Evolutionary conservation across 2,329 filamentous ascomycete species (phyloP), one percentile per base, ranked within the genome.

Genomic region (Arthrobotrys conoides): DNA sequence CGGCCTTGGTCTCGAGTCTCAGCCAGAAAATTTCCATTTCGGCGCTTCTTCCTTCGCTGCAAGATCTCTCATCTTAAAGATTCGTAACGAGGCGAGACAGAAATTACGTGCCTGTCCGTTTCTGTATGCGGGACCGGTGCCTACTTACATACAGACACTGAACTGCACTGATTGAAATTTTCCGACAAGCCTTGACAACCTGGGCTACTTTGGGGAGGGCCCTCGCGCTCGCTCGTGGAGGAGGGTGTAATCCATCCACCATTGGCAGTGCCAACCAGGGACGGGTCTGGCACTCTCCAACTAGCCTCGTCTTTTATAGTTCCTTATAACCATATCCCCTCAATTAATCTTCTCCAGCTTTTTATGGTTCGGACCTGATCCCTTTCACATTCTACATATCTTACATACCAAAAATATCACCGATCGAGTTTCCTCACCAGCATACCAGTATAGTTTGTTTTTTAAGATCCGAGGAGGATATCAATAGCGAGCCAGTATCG

Each of bases 251-350:
- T 67, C 57, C 55, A 71, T 71, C 67, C 68, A 55, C 68, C 68
- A 76, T 77, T 77, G 73, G 73, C 61, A 77, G 67, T 77, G 61
- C 67, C 66, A 77, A 63, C 67, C 75, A 78, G 75, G 75, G 75
- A 78, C 75, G 64, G 44, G 5, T 46, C 44, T 46, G 48, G 64
- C 55, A 57, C 53, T 63, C 71, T 69, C 64, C 51, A 75, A 63
- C 71, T 67, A 75, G 71, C 71, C 71, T 75, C 67, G 75, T 78
- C 75, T 65, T 71, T 71, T 78, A 78, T 78, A 78, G 67, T 70
- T 77, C 73, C 75, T 55, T 71, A 66, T 65, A 70, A 67, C 67
- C 72, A 51, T 71, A 68, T 72, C 75, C 75, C 68, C 75, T 78
- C 75, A 78, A 63, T 67, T 72, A 71, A 71, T 63, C 53, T 73